Base-by-base conservation (phyloP, 2,329 filamentous ascomycete species). In the Penicillium sp. region DNA sequence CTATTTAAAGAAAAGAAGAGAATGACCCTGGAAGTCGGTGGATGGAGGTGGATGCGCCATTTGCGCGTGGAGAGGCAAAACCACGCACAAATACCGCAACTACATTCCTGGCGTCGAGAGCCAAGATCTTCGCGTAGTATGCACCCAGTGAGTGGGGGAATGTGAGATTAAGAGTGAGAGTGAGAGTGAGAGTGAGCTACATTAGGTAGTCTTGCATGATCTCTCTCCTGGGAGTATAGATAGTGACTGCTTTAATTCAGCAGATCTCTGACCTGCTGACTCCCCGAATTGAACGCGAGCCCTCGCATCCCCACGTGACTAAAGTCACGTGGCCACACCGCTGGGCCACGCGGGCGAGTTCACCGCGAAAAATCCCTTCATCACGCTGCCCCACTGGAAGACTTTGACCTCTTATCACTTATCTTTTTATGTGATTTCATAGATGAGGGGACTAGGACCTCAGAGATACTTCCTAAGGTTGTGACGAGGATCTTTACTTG, bases 71-170 rank as follows among this genome's bases (percentile, higher is more conserved):
- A 44, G 12, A 26, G 13, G 34, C 55, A 59, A 62, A 61, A 66
- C 45, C 32, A 64, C 68, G 68, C 68, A 70, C 65, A 71, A 71
- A 68, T 68, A 51, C 57, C 68, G 63, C 68, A 59, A 26, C 41
- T 36, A 29, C 54, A 71, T 65, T 55, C 60, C 56, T 59, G 36
- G 30, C 20, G 36, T 49, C 24, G 34, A 50, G 27, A 20, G 40
- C 29, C 46, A 62, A 54, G 56, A 23, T 47, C 41, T 47, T 42
- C 44, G 24, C 49, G 52, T 39, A 57, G 56, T 54, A 55, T 56
- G 49, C 21, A 4, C 9, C 48, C 51, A 54, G 39, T 9, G 18
- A 10, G 18, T 26, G 2, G 21, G 24, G 30, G 43, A 50, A 59
- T 59, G 52, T 51, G 33, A n/a, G n/a, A n/a, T 8, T 12, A 20